phyloP scores from a whole-genome alignment of 352 stramenopile species.

The Pythium scleroteichum region DNA sequence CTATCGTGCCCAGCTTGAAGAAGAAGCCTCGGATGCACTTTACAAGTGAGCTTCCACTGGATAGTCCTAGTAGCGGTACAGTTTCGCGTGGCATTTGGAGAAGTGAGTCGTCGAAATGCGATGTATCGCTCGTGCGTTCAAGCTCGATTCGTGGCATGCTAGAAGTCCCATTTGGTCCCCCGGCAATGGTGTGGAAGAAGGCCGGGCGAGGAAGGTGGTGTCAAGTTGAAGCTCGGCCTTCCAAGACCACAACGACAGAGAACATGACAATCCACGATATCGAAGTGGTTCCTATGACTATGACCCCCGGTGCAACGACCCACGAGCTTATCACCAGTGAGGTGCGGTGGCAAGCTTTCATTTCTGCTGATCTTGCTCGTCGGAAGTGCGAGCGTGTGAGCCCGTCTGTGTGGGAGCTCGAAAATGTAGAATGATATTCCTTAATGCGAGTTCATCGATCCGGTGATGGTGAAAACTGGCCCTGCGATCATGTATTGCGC shows the following conservation, averaged over 20 bases:
- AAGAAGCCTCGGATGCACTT: background rate
- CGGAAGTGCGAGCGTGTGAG: no score
- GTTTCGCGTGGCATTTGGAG: background rate
- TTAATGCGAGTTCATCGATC: no score
- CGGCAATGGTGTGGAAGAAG: constrained; percentile 18
- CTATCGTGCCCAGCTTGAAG: constrained; percentile 18
- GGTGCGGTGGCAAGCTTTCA: no score
- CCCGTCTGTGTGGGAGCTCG: no score
- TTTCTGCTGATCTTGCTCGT: no score
- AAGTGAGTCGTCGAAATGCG: background rate
- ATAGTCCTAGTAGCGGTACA: no score
- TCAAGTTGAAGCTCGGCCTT: constrained; percentile 9
- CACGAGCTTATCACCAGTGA: no score
- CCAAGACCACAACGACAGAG: background rate
- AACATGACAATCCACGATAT: background rate
- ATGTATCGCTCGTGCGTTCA: background rate
- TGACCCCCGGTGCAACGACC: no score
- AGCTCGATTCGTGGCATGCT: background rate
- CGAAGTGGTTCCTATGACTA: background rate
- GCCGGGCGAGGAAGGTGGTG: constrained; percentile 8
- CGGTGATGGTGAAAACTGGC: no score
- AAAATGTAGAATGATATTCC: no score
- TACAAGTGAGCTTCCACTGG: no score
- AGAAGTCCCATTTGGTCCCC: constrained; percentile 3
- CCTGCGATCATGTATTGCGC: no score